phyloP scores from a whole-genome alignment of 805 yeast genomes.

The Wickerhamiella australiensis region DNA sequence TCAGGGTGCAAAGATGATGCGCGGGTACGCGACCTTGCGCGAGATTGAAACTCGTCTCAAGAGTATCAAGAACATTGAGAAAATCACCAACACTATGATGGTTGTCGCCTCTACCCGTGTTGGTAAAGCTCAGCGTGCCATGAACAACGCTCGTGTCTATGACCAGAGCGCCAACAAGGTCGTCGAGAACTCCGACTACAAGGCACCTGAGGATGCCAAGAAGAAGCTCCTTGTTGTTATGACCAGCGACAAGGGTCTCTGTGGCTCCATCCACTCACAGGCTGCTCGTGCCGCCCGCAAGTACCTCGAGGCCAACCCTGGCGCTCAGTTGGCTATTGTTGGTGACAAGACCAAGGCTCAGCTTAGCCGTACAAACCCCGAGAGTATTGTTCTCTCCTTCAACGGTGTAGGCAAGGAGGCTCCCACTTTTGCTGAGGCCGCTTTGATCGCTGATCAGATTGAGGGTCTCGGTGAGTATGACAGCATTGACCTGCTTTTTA shows the following conservation, averaged over 20 bases:
- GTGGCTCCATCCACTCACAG: conserved; percentile 97
- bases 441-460: conserved; percentile 79
- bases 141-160: conserved; percentile 76
- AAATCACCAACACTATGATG: conserved; percentile 99
- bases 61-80: conserved; percentile 96
- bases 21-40: conserved; percentile 90
- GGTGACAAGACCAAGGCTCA: conserved; percentile 94
- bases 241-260: conserved; percentile 94
- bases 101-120: conserved; percentile 97
- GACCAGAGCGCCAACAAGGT: conserved; percentile 69
- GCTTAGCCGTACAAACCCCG: conserved; percentile 68
- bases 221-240: conserved; percentile 75
- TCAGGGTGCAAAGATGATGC: conserved; percentile 13
- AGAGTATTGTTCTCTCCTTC: conserved; percentile 59
- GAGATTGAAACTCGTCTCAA: conserved; percentile 97
- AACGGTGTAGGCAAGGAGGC: conserved; percentile 94
- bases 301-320: conserved; percentile 48
- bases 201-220: conserved; percentile 38
- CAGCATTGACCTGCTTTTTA: conserved; percentile 70
- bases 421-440: conserved; percentile 84
- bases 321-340: conserved; percentile 68
- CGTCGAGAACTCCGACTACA: conserved; percentile 70
- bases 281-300: conserved; percentile 77
- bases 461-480: conserved; percentile 49
- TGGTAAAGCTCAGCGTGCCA: conserved; percentile 89